Conservation (phyloP, 2,329 filamentous ascomycete genomes). For the Beauveria rudraprayagi region DNA sequence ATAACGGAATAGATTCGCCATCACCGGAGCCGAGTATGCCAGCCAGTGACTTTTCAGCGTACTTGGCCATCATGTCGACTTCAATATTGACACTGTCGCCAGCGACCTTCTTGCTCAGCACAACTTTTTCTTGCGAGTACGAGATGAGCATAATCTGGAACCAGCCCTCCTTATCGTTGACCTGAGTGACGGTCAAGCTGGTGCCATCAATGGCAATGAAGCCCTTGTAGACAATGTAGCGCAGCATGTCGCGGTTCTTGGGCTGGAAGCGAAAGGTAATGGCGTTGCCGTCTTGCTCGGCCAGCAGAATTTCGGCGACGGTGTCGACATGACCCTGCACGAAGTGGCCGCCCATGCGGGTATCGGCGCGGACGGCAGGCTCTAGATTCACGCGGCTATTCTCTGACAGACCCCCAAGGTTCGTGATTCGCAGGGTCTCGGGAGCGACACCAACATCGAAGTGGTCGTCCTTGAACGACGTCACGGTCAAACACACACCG, state of each 20-base stretch:
- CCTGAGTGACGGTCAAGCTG: constrained; percentile 83
- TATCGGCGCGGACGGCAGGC: constrained; percentile 81
- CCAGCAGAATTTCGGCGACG: constrained; percentile 63
- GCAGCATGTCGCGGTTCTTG: constrained; percentile 57
- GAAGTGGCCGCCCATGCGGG: constrained; percentile 96
- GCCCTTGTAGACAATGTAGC: constrained; percentile 93
- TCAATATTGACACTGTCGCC: constrained; percentile 87
- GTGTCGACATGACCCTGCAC: constrained; percentile 97
- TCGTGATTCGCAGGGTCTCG: constrained; percentile 91
- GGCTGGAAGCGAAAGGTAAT: constrained; percentile 79
- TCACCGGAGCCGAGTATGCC: constrained; percentile 54
- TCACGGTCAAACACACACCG: constrained; percentile 92
- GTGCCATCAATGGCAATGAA: constrained; percentile 92
- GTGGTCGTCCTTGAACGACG: constrained; percentile 36
- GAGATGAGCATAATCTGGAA: constrained; percentile 98
- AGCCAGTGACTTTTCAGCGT: constrained; percentile 80
- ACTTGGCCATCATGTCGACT: constrained; percentile 82
- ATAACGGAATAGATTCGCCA: constrained; percentile 43
- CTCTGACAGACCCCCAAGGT: constrained; percentile 67
- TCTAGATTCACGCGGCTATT: constrained; percentile 80
- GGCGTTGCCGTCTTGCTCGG: constrained; percentile 80
- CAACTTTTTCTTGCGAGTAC: constrained; percentile 90
- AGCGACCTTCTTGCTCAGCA: constrained; percentile 67
- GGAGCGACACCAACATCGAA: constrained; percentile 95
- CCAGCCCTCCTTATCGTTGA: constrained; percentile 70